Conservation (phyloP, 305 asterid genomes). For the Euphrasia arctica region DNA sequence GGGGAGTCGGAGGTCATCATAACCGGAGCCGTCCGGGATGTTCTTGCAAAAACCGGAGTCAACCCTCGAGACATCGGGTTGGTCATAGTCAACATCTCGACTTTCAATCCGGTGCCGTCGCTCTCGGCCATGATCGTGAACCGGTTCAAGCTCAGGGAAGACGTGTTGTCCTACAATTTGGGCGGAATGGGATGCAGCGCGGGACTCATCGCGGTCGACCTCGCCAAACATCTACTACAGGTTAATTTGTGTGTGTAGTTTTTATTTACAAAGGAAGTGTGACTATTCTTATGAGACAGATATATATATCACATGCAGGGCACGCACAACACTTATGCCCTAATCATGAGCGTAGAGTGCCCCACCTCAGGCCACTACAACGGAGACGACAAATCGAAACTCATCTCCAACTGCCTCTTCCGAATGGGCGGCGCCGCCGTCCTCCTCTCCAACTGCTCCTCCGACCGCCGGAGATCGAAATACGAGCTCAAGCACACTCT, state of each 20-base stretch:
- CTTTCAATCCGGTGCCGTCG: slow-evolving; percentile 31
- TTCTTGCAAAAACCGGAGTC: slow-evolving; percentile 27
- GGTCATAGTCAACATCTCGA: slow-evolving; percentile 29
- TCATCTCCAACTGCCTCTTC: no score
- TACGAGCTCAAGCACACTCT: slow-evolving; percentile 34
- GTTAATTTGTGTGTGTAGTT: neutral
- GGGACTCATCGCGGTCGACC: slow-evolving; percentile 32
- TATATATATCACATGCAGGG: no score
- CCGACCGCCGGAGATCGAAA: slow-evolving; percentile 33
- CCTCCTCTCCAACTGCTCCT: slow-evolving; percentile 36
- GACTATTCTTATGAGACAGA: no score
- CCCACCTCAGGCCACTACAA: no score
- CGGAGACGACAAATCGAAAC: no score
- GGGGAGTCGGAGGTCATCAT: slow-evolving; percentile 35
- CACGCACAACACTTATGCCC: no score
- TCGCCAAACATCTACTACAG: slow-evolving; percentile 32
- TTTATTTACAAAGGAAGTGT: no score
- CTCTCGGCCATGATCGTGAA: slow-evolving; percentile 37
- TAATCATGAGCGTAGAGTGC: no score
- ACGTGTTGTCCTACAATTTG: slow-evolving; percentile 27
- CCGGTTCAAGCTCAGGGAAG: slow-evolving; percentile 29
- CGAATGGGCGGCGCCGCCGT: neutral
- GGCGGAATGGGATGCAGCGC: slow-evolving; percentile 44
- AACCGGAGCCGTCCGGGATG: slow-evolving; percentile 26
- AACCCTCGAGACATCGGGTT: slow-evolving; percentile 25